Evolutionary conservation across 2,329 filamentous ascomycete genomes (phyloP).

Genomic region (Microcyclospora pomicola): DNA sequence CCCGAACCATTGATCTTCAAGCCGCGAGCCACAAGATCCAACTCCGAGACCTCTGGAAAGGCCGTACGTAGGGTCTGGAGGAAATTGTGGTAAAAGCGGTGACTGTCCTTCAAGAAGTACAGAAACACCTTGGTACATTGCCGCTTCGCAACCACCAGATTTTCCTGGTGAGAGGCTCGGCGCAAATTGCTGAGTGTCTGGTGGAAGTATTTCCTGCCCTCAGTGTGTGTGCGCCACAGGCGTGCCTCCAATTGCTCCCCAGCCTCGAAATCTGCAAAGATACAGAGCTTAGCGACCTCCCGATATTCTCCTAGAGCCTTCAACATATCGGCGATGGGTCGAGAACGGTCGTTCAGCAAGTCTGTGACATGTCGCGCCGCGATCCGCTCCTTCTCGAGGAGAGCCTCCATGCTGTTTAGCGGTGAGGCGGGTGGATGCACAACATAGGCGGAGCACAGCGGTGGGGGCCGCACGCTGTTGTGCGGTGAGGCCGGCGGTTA

Average conservation of each 20-base stretch:
- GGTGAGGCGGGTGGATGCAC: slow-evolving; percentile 6
- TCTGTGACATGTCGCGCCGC: slow-evolving; percentile 15
- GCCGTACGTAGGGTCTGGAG: slow-evolving; percentile 59
- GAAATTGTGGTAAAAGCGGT: slow-evolving; percentile 77
- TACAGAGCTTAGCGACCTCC: slow-evolving; percentile 53
- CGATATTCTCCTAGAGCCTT: slow-evolving; percentile 39
- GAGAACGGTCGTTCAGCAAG: slow-evolving; percentile 13
- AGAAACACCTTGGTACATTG: slow-evolving; percentile 72
- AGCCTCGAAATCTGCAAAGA: slow-evolving; percentile 58
- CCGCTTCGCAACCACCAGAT: slow-evolving; percentile 44
- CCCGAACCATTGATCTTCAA: slow-evolving; percentile 12
- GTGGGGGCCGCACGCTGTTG: no score
- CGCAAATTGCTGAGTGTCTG: slow-evolving; percentile 45
- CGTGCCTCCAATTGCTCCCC: slow-evolving; percentile 51
- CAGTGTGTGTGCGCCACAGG: slow-evolving; percentile 67
- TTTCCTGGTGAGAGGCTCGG: slow-evolving; percentile 22
- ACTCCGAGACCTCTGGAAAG: slow-evolving; percentile 42
- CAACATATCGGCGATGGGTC: slow-evolving; percentile 12
- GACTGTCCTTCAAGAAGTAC: slow-evolving; percentile 73
- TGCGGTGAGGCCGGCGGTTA: slow-evolving; percentile 43
- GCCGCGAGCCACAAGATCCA: slow-evolving; percentile 40
- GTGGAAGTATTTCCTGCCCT: slow-evolving; percentile 66
- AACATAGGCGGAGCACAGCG: slow-evolving; percentile 11
- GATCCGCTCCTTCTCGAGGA: slow-evolving; percentile 18
- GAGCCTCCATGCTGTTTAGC: slow-evolving; percentile 18